Conservation (phyloP, 371 early-diverging fungal species). For the Lichtheimia corymbifera region DNA sequence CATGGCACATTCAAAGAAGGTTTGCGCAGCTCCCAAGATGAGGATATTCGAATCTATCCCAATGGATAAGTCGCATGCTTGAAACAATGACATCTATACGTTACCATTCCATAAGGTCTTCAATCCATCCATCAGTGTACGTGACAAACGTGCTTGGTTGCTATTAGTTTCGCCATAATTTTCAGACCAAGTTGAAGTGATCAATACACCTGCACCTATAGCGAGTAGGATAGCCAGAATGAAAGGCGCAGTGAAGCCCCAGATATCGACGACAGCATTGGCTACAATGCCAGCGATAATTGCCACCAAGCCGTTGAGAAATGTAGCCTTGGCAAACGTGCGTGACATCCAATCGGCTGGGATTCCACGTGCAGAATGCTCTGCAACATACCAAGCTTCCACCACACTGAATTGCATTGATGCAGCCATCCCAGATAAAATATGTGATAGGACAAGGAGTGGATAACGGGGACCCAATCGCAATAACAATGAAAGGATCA, state of each 20-base stretch:
- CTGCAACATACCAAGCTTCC: constrained; percentile 82
- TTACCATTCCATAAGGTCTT: constrained; percentile 39
- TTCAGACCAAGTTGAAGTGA: constrained; percentile 65
- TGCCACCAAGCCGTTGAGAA: constrained; percentile 73
- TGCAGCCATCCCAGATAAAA: constrained; percentile 70
- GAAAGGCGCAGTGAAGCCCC: constrained; percentile 66
- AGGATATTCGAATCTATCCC: constrained; percentile 55
- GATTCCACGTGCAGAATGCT: constrained; percentile 66
- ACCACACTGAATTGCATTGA: constrained; percentile 75
- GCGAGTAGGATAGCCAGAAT: constrained; percentile 55
- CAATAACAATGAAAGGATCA: constrained; percentile 55
- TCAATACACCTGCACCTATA: constrained; percentile 45
- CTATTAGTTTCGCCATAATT: constrained; percentile 65
- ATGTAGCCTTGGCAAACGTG: constrained; percentile 72
- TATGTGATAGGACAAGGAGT: constrained; percentile 63
- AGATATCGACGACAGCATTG: constrained; percentile 55
- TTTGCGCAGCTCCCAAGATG: constrained; percentile 70
- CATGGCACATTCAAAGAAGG: constrained; percentile 79
- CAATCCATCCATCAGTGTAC: constrained; percentile 17
- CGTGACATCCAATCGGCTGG: constrained; percentile 56
- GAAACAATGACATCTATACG: neutral
- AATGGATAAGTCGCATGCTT: neutral
- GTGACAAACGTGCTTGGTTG: constrained; percentile 21
- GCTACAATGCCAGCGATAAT: constrained; percentile 72
- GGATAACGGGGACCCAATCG: constrained; percentile 54